Conservation (phyloP, 2,329 filamentous ascomycete species). For the Blastomyces gilchristii region DNA sequence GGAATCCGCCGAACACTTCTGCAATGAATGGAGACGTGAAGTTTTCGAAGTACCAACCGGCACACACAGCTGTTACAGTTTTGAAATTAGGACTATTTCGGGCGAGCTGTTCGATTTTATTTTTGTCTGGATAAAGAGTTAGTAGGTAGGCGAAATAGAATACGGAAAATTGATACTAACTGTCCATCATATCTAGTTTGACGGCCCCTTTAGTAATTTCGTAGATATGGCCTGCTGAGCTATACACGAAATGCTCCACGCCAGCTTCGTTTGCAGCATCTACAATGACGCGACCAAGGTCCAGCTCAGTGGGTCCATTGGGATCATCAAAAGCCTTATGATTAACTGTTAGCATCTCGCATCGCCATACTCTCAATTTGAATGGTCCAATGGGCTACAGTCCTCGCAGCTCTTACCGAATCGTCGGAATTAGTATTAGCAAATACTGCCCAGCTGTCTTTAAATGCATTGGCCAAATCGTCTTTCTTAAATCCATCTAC, state of each 20-base stretch:
- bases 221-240: background rate
- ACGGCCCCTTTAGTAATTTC: slow-evolving; percentile 1
- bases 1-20: slow-evolving; percentile 5
- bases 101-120: slow-evolving; percentile 5
- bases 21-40: slow-evolving; percentile 1
- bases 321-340: slow-evolving; percentile 2
- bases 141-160: background rate
- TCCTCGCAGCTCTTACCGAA: background rate
- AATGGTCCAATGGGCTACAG: background rate
- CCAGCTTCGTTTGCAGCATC: slow-evolving; percentile 5
- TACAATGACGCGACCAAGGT: slow-evolving; percentile 7
- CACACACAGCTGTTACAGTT: background rate
- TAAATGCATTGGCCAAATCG: slow-evolving; percentile 3
- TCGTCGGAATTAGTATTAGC: slow-evolving; percentile 6
- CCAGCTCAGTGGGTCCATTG: slow-evolving; percentile 1
- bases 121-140: background rate
- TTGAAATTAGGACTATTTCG: slow-evolving; percentile 6
- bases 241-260: slow-evolving; percentile 8
- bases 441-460: slow-evolving; percentile 7
- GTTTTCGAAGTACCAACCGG: slow-evolving; percentile 8
- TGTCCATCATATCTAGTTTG: slow-evolving; percentile 7
- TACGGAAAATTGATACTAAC: slow-evolving; percentile 1
- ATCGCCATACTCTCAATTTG: background rate
- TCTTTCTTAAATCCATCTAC: slow-evolving; percentile 13
- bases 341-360: background rate